Evolutionary conservation across 1,139 yeast genomes (phyloP), one percentile per base, ranked within the genome.

Genomic region (Nakaseomyces nivariensis): DNA sequence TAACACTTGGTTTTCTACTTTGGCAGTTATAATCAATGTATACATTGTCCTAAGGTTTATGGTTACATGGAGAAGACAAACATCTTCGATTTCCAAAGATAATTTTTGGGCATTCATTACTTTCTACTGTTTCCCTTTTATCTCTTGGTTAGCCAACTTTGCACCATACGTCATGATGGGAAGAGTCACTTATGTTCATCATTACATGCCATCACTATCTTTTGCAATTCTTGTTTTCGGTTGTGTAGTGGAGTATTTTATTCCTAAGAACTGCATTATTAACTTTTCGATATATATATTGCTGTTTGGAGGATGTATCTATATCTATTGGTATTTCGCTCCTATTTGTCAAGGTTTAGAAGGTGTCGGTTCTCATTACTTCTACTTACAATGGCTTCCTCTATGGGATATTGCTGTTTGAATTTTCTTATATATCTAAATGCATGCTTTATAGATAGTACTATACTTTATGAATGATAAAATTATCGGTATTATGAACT

Each of bases 121-220:
- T 70, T 78, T 79, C 43, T 88, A 84, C 43, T 64, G 79, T 29
- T 74, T 80, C 43, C 78, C 94, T 29, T 74, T 84, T 68, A 59
- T 81, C 27, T 87, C 88, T 3, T 85, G 89, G 87, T 68, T 78
- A 5, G 72, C 82, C 53, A 90, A 85, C 65, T 84, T 74, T 63
- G 59, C 81, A 57, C 95, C 95, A 25, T 85, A 85, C 59, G 79
- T 80, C 4, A 62, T 82, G 42, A 85, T 85, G 95, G 86, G 87
- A 4, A 77, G 95, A 72, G 92, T 85, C 48, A 85, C 92, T 0
- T 85, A 85, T 63, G 83, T 83, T 36, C 95, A 85, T 66, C 95
- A 85, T 66, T 85, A 85, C 62, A 78, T 82, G 51, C 95, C 95
- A 5, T 90, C 92, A 0, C 72, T 84, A 58, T 85, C 81, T 67